phyloP scores from a whole-genome alignment of 2,329 filamentous ascomycete species.

The Esteya vermicola region DNA sequence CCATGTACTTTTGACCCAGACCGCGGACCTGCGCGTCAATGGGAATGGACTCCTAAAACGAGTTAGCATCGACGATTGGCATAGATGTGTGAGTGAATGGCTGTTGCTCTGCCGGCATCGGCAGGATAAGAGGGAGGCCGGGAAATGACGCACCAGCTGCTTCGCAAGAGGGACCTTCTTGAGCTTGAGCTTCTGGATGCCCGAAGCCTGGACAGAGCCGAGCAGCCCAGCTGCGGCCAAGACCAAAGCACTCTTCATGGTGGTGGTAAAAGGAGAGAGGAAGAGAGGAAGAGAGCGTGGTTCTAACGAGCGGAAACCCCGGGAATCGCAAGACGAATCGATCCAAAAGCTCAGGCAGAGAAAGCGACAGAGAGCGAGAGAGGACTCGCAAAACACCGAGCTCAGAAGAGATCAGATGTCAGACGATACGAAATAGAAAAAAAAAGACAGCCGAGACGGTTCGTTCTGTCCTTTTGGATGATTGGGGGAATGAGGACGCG shows the following conservation, averaged over 20 bases:
- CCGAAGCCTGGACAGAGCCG: constrained; percentile 61
- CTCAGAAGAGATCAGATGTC: no score
- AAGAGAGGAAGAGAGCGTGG: constrained; percentile 1
- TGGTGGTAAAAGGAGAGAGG: constrained; percentile 20
- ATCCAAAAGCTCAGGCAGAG: no score
- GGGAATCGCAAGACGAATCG: background rate
- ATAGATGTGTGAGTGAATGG: no score
- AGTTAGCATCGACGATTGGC: background rate
- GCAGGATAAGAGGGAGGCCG: no score
- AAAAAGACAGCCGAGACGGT: no score
- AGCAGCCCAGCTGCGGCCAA: constrained; percentile 62
- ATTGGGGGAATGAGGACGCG: no score
- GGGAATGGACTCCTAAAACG: constrained; percentile 52
- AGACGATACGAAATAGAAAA: no score
- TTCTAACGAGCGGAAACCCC: background rate
- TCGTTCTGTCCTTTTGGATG: no score
- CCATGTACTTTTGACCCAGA: constrained; percentile 94
- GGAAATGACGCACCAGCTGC: constrained; percentile 67
- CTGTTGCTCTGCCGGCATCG: no score
- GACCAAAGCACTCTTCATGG: constrained; percentile 77
- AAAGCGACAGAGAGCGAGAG: no score
- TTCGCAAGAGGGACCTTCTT: constrained; percentile 89
- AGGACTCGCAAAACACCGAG: no score
- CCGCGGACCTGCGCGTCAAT: constrained; percentile 70
- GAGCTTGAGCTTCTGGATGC: constrained; percentile 90